phyloP scores from a whole-genome alignment of 257 asterid species.

The Fraxinus pennsylvanica region DNA sequence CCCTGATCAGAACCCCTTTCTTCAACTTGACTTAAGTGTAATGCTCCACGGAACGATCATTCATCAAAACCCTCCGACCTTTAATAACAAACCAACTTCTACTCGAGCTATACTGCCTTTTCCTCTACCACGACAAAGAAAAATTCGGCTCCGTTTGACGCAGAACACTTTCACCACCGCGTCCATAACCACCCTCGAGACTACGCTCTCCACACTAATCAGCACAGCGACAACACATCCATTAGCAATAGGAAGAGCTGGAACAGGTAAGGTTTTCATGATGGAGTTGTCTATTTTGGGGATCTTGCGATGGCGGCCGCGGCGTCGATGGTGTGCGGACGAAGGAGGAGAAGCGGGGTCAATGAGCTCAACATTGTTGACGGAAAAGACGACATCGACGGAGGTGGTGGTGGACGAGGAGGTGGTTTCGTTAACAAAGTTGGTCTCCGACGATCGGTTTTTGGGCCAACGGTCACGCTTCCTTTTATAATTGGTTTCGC shows the following conservation, averaged over 20 bases:
- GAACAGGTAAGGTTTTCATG: slow-evolving; percentile 40
- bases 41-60: slow-evolving; percentile 96
- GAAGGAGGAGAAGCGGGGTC: slow-evolving; percentile 38
- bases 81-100: slow-evolving; percentile 85
- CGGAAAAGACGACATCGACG: slow-evolving; percentile 46
- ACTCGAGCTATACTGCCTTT: slow-evolving; percentile 86
- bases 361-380: slow-evolving; percentile 46
- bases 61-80: slow-evolving; percentile 82
- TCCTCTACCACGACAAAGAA: slow-evolving; percentile 97
- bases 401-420: slow-evolving; percentile 31
- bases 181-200: slow-evolving; percentile 70
- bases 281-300: slow-evolving; percentile 33
- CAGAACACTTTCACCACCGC: slow-evolving; percentile 93
- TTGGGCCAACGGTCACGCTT: slow-evolving; percentile 49
- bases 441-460: slow-evolving; percentile 29
- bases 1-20: slow-evolving; percentile 71
- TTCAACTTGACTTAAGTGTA: slow-evolving; percentile 92
- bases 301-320: slow-evolving; percentile 59
- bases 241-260: slow-evolving; percentile 33
- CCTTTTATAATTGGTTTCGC: too few relatives aligned
- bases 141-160: slow-evolving; percentile 89
- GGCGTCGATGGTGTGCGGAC: slow-evolving; percentile 43
- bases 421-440: neutral
- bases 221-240: slow-evolving; percentile 27
- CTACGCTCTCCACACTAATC: slow-evolving; percentile 40